These are phyloP conservation scores for Trapa bicornis DNA, from an alignment of 345 rosid genomes.

Conservation along the genomic window DNA sequence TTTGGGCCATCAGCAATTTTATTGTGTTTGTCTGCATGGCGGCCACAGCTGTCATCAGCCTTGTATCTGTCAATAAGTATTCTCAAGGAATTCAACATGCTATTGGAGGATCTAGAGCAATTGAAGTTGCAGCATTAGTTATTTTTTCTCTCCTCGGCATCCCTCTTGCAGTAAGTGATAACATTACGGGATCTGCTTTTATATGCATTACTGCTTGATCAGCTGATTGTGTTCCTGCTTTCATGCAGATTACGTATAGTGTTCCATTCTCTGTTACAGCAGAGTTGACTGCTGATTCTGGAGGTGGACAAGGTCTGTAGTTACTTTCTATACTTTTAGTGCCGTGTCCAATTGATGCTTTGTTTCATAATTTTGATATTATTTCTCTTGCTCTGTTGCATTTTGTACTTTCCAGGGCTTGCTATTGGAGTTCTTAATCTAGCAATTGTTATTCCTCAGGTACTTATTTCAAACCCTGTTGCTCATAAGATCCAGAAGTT, in stretches of 20 bases:
- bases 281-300: conserved; percentile 88
- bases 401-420: conserved; percentile 44
- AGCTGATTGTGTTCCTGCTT: conserved; percentile 7
- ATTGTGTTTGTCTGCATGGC: conserved; percentile 85
- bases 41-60: conserved; percentile 62
- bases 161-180: conserved; percentile 79
- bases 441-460: conserved; percentile 92
- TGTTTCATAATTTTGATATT: neutral
- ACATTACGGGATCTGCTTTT: neutral
- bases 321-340: neutral
- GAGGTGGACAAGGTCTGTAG: conserved; percentile 29
- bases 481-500: neutral
- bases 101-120: conserved; percentile 43
- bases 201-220: neutral
- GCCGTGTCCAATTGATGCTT: neutral
- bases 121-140: conserved; percentile 59
- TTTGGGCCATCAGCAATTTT: conserved; percentile 89
- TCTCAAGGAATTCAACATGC: conserved; percentile 45
- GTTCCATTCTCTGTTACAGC: conserved; percentile 93
- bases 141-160: conserved; percentile 87
- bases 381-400: neutral
- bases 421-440: conserved; percentile 94
- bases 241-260: conserved; percentile 72
- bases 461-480: conserved; percentile 3
- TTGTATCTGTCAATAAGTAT: conserved; percentile 42